phyloP scores from a whole-genome alignment of 2,329 filamentous ascomycete genomes.

The Ophiostoma novo-ulmi region DNA sequence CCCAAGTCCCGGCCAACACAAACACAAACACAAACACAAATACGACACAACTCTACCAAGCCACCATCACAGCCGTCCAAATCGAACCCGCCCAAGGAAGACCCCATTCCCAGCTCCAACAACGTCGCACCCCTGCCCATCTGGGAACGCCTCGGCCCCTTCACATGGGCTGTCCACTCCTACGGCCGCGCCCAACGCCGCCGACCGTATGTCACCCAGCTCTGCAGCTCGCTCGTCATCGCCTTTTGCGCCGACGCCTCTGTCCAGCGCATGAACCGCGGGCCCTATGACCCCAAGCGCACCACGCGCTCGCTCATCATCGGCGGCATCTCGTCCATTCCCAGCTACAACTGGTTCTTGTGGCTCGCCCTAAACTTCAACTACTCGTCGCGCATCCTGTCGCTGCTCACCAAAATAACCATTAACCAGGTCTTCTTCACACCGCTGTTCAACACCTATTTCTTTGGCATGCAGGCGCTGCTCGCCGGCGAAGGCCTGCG shows the following conservation, averaged over 20 bases:
- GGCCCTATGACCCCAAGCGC: constrained; percentile 60
- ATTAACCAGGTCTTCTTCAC: constrained; percentile 80
- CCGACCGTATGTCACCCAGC: constrained; percentile 73
- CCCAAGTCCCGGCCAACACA: background rate
- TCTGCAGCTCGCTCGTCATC: constrained; percentile 69
- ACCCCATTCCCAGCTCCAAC: constrained; percentile 42
- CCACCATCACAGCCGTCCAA: background rate
- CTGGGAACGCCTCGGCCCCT: constrained; percentile 54
- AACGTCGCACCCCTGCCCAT: constrained; percentile 42
- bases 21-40: background rate
- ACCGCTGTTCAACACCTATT: constrained; percentile 76
- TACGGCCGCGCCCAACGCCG: constrained; percentile 68
- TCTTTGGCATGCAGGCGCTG: constrained; percentile 74
- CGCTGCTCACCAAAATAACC: constrained; percentile 68
- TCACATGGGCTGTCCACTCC: constrained; percentile 49
- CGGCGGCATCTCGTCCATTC: constrained; percentile 67
- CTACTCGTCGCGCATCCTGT: constrained; percentile 65
- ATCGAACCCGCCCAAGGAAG: constrained; percentile 21
- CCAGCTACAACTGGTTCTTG: constrained; percentile 77
- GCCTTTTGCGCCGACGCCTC: constrained; percentile 73
- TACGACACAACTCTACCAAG: background rate
- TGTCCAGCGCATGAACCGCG: constrained; percentile 61
- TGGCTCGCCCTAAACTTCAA: constrained; percentile 81
- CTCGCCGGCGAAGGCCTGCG: constrained; percentile 61
- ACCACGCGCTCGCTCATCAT: constrained; percentile 70